Base-by-base conservation (phyloP, 2,329 filamentous ascomycete genomes). In the Alternaria arbusti region DNA sequence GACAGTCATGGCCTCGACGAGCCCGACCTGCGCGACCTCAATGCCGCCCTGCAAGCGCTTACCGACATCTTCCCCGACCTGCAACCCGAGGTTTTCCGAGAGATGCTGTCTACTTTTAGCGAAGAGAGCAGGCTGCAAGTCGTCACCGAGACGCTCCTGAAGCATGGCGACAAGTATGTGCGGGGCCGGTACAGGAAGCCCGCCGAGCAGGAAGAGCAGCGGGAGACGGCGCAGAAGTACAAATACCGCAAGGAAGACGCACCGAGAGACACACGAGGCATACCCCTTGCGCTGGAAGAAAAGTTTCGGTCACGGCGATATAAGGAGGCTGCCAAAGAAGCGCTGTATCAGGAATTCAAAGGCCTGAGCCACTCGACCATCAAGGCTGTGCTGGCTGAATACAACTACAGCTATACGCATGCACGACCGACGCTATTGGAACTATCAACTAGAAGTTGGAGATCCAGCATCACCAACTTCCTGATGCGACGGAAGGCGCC, bases 1-100 rank as follows among this genome's bases (percentile, higher is more conserved):
- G 32, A 56, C 17, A 64, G 65, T 47, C 59, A 68, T 63, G 69
- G 66, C 28, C 56, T 65, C n/a, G 87, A 90, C 63, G 82, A 86
- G 36, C 86, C 87, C 43, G 87, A 93, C 71, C 84, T 94, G 23
- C 84, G 87, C 68, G 87, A 90, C 62, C 85, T 95, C 52, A 95
- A 95, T 81, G 83, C 84, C 54, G 86, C 88, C 70, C 87, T 96
- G 66, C 86, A 87, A 64, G 88, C 86, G 12, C 86, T 96, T 46
- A 87, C 89, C 22, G 88, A 88, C 51, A 85, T 94, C 9, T 96
- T 96, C 69, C 92, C 92, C 26, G 88, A 94, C 78, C 84, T 94
- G n/a, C 90, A 93, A 78, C 85, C 92, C 63, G 91, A 94, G 70
- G 92, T 94, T 17, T 93, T 96, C 75, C 88, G 92, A 47, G 92